Base-by-base conservation (phyloP, 2,329 filamentous ascomycete species). In the Aureobasidium sp. region DNA sequence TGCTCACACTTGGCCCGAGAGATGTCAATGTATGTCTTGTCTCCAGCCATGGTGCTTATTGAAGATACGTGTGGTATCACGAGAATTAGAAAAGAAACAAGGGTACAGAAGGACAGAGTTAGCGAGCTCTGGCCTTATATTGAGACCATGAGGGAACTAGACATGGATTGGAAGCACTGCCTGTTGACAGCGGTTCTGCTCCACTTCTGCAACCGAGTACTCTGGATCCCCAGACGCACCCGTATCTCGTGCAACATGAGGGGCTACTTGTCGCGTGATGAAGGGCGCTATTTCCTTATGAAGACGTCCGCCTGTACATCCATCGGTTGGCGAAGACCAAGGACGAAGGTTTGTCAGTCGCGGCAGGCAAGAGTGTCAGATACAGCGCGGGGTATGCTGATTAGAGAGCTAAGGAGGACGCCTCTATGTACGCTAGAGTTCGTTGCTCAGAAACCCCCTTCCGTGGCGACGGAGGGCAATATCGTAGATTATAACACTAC, bases 1-100 rank as follows among this genome's bases (percentile, higher is more conserved):
- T 64, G 53, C 46, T 65, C 59, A 29, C 55, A 55, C 46, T 65
- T 65, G 23, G 19, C 55, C 6, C 51, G 50, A 27, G 62, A 61
- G 13, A 62, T 60, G 11, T 64, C 60, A 10, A 61, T 8, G 31
- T 57, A 57, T 40, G 40, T 62, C 23, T 62, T 57, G 51, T 57
- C 60, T 8, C 40, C 45, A 8, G 50, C 45, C 60, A 61, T 61
- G 2, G 15, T 49, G 7, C 45, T 13, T 4, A 2, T 2, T 35
- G n/a, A 3, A 17, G 17, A 4, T 17, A 19, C 19, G 25, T 29
- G n/a, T 13, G 35, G 9, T 6, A 13, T 1, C 11, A 15, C 2
- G 17, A 25, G 13, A 37, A 19, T 21, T 9, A 29, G 27, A 19
- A 37, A 9, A 8, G 3, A 33, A 10, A 37, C 13, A 10, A 10